Evolutionary conservation across 1,284 basidiomycete genomes (phyloP).

Genomic region (Inonotus hispidus): DNA sequence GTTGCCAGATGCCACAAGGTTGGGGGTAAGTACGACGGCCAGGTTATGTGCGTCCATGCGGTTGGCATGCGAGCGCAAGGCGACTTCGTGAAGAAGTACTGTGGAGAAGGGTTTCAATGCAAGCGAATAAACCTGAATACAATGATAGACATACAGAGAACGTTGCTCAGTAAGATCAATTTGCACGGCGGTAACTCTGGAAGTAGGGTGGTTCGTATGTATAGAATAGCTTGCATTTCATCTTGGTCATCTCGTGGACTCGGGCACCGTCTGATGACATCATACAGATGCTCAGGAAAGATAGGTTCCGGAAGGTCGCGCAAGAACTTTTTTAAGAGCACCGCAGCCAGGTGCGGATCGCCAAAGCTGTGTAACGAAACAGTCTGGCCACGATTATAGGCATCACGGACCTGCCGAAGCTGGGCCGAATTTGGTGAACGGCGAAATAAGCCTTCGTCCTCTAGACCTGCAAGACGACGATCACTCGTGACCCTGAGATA

Average conservation of each 20-base stretch:
- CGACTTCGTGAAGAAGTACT: conserved; percentile 78
- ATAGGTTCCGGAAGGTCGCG: conserved; percentile 73
- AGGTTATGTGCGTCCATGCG: conserved; percentile 83
- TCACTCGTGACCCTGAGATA: not conserved
- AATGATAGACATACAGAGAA: conserved; percentile 56
- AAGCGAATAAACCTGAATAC: conserved; percentile 1
- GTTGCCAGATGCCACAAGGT: conserved; percentile 64
- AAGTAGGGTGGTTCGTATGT: conserved; percentile 62
- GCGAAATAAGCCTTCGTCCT: conserved; percentile 76
- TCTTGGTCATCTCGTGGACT: conserved; percentile 43
- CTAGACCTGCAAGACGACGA: conserved; percentile 41
- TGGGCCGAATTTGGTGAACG: conserved; percentile 68
- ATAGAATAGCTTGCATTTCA: conserved; percentile 52
- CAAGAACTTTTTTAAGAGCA: conserved; percentile 80
- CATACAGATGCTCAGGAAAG: conserved; percentile 65
- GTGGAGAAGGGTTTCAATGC: conserved; percentile 1
- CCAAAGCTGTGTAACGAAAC: conserved; percentile 68
- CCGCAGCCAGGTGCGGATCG: conserved; percentile 77
- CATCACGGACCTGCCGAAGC: conserved; percentile 68
- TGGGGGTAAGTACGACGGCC: conserved; percentile 72
- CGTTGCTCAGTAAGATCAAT: conserved; percentile 67
- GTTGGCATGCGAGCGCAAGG: conserved; percentile 57
- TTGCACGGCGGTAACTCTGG: conserved; percentile 62
- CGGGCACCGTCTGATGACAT: conserved; percentile 64
- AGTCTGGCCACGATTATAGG: conserved; percentile 80